Conservation (phyloP, 2,329 filamentous ascomycete species). For the Onygenales sp. region DNA sequence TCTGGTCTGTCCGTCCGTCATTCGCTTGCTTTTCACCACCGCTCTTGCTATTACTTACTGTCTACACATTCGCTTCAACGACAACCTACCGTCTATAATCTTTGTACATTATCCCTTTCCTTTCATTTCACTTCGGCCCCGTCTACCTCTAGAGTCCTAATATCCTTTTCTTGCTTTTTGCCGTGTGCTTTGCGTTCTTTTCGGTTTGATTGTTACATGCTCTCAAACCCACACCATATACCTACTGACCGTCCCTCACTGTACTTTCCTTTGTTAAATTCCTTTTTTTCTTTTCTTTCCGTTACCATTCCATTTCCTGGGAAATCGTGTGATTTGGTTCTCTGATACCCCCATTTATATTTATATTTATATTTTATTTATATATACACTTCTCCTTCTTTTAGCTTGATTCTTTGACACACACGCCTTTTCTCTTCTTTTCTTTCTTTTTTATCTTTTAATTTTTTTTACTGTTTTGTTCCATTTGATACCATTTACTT, state of each 20-base stretch:
- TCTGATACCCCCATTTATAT: neutral
- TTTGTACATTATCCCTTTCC: too few species aligned
- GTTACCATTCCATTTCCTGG: neutral
- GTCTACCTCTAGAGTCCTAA: too few species aligned
- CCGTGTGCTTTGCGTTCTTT: neutral
- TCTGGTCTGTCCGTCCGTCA: too few species aligned
- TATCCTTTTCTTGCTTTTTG: too few species aligned
- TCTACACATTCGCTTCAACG: too few species aligned
- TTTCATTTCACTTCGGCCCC: too few species aligned
- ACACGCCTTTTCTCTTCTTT: constrained; percentile 6
- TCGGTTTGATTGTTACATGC: neutral
- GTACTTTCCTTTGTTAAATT: neutral
- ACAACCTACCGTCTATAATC: too few species aligned
- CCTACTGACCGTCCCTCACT: constrained; percentile 16
- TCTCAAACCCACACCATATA: constrained; percentile 22
- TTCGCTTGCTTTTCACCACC: too few species aligned
- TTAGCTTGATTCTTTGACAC: constrained; percentile 1
- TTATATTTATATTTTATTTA: constrained; percentile 1
- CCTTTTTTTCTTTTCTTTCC: constrained; percentile 10
- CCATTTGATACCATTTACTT: constrained; percentile 8
- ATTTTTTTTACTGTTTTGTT: constrained; percentile 9
- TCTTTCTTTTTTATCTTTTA: constrained; percentile 10
- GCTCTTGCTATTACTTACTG: too few species aligned
- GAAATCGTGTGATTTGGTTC: neutral
- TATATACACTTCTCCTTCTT: neutral